phyloP scores from a whole-genome alignment of 257 asterid species.

The Anisodus tanguticus region DNA sequence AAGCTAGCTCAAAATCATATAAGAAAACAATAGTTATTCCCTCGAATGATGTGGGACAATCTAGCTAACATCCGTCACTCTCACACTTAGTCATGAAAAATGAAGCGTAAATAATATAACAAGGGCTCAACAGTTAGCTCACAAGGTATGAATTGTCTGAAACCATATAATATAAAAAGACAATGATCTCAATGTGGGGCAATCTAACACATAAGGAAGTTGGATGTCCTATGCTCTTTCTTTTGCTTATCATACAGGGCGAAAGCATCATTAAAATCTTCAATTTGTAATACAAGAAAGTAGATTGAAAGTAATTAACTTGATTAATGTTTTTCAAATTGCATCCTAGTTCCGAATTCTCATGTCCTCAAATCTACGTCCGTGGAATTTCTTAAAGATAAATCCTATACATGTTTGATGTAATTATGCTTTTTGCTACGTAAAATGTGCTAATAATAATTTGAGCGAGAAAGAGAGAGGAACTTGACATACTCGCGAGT shows the following conservation, averaged over 20 bases:
- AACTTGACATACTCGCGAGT: slow-evolving; percentile 36
- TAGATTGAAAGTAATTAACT: background rate
- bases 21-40: background rate
- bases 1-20: background rate
- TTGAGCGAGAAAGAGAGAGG: background rate
- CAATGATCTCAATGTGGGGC: background rate
- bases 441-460: no score
- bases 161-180: no score
- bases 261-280: background rate
- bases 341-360: background rate
- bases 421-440: no score
- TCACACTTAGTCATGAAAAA: background rate
- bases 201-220: background rate
- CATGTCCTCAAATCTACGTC: background rate
- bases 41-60: background rate
- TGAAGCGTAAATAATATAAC: background rate
- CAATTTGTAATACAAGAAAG: background rate
- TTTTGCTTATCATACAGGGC: background rate
- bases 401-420: no score
- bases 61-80: background rate
- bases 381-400: no score
- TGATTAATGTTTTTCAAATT: background rate
- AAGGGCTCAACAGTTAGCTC: background rate
- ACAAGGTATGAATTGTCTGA: background rate
- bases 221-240: background rate